Percentiles rank a stretch among this genome's conserved stretches.
phyloP scores from a whole-genome alignment of 345 rosid genomes.

The Brassica cretica region DNA sequence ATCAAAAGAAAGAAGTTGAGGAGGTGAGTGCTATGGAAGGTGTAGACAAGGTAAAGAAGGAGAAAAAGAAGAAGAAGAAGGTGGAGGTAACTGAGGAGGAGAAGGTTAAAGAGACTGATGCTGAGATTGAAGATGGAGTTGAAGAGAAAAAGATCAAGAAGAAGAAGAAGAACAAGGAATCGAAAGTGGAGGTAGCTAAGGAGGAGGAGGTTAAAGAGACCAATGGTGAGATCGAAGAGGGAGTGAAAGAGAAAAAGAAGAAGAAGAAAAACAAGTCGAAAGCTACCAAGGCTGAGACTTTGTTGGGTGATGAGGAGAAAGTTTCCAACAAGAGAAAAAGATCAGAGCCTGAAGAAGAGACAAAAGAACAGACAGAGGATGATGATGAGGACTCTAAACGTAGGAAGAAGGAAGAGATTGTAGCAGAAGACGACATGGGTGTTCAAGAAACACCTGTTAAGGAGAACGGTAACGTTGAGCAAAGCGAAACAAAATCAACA shows the following conservation, averaged over 20 bases:
- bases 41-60: slow-evolving; percentile 40
- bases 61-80: slow-evolving; percentile 49
- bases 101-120: slow-evolving; percentile 35
- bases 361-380: slow-evolving; percentile 29
- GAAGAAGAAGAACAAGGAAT: slow-evolving; percentile 52
- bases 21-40: slow-evolving; percentile 18
- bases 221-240: slow-evolving; percentile 30
- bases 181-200: slow-evolving; percentile 29
- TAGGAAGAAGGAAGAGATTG: slow-evolving; percentile 47
- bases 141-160: slow-evolving; percentile 47
- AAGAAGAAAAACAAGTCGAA: slow-evolving; percentile 54
- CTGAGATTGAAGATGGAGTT: slow-evolving; percentile 28
- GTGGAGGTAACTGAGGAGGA: slow-evolving; percentile 31
- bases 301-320: slow-evolving; percentile 27
- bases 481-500: slow-evolving; percentile 41
- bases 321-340: slow-evolving; percentile 78
- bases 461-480: slow-evolving; percentile 41
- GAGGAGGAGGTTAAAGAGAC: slow-evolving; percentile 36
- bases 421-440: slow-evolving; percentile 31
- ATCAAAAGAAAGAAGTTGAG: neutral
- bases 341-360: slow-evolving; percentile 52
- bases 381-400: slow-evolving; percentile 54
- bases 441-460: slow-evolving; percentile 40
- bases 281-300: slow-evolving; percentile 26
- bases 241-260: slow-evolving; percentile 34